Conservation (phyloP, 331 rosid genomes). For the Telfairia occidentalis region DNA sequence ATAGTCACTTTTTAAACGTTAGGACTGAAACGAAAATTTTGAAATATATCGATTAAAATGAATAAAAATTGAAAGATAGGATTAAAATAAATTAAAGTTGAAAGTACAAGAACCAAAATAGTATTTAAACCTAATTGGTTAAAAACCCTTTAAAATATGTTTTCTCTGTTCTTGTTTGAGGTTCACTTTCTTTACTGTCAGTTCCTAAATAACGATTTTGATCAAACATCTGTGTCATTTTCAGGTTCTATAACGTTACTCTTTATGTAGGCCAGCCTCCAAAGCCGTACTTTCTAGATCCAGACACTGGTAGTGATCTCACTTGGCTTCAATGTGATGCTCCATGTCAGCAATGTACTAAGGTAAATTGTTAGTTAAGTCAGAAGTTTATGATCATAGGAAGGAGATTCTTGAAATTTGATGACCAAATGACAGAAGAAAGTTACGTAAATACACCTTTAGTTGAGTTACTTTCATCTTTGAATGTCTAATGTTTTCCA, state of each 20-base stretch:
- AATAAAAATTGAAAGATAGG: no score
- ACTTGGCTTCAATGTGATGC: constrained; percentile 98
- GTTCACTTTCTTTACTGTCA: not conserved
- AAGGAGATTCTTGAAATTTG: not conserved
- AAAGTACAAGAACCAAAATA: no score
- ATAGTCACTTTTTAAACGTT: no score
- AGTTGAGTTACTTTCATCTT: not conserved
- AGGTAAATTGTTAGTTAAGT: constrained; percentile 28
- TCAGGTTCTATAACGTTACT: constrained; percentile 77
- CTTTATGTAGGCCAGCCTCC: constrained; percentile 69
- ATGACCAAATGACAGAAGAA: not conserved
- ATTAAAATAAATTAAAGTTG: no score
- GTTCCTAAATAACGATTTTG: not conserved
- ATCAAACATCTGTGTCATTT: constrained; percentile 4
- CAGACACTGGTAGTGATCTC: constrained; percentile 94
- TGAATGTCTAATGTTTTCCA: not conserved
- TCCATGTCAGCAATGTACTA: constrained; percentile 56
- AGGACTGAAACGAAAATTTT: no score
- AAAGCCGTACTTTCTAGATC: constrained; percentile 79
- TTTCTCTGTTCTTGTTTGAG: not conserved
- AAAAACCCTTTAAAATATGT: not conserved
- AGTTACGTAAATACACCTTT: not conserved
- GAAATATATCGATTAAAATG: no score
- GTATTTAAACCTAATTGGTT: not conserved
- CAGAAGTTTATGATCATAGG: not conserved